Percentiles rank a stretch among this genome's conserved stretches.
Evolutionary conservation across 176 grass and related monocot species (phyloP).

Genomic region (Phoenix roebelenii): DNA sequence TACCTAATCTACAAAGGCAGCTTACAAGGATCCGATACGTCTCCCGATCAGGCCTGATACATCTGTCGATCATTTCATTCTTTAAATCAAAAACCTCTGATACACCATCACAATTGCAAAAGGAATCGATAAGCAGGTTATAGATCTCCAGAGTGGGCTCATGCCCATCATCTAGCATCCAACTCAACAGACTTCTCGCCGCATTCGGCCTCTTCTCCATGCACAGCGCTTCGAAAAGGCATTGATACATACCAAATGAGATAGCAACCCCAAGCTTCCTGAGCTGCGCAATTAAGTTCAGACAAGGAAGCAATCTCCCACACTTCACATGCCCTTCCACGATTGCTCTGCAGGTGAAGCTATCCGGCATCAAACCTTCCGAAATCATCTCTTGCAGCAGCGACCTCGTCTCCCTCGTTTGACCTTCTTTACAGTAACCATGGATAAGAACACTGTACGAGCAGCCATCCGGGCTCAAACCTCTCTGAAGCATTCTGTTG

Average conservation of each 20-base stretch:
- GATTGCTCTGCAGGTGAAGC: conserved; percentile 30
- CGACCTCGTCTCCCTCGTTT: conserved; percentile 40
- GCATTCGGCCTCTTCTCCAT: conserved; percentile 52
- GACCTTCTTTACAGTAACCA: conserved; percentile 60
- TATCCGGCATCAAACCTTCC: conserved; percentile 24
- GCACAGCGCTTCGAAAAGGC: conserved; percentile 45
- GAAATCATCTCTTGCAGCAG: conserved; percentile 66
- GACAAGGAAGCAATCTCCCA: conserved; percentile 65
- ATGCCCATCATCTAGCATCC: conserved; percentile 57
- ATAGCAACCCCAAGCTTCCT: conserved; percentile 38
- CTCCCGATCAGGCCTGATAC: conserved; percentile 38
- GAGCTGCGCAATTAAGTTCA: conserved; percentile 62
- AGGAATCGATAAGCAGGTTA: conserved; percentile 52
- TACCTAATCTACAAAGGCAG: conserved; percentile 56
- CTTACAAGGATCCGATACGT: conserved; percentile 39
- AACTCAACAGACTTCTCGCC: conserved; percentile 55
- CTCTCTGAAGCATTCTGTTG: conserved; percentile 46
- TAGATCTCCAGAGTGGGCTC: conserved; percentile 44
- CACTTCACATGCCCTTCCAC: conserved; percentile 43
- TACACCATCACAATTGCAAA: conserved; percentile 38
- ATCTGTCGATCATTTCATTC: conserved; percentile 44
- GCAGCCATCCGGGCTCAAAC: conserved; percentile 49
- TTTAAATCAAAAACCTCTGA: conserved; percentile 58
- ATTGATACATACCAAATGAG: conserved; percentile 42
- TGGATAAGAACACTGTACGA: conserved; percentile 54